Base-by-base conservation (phyloP, 1,284 basidiomycete genomes). In the Ustilago crameri region DNA sequence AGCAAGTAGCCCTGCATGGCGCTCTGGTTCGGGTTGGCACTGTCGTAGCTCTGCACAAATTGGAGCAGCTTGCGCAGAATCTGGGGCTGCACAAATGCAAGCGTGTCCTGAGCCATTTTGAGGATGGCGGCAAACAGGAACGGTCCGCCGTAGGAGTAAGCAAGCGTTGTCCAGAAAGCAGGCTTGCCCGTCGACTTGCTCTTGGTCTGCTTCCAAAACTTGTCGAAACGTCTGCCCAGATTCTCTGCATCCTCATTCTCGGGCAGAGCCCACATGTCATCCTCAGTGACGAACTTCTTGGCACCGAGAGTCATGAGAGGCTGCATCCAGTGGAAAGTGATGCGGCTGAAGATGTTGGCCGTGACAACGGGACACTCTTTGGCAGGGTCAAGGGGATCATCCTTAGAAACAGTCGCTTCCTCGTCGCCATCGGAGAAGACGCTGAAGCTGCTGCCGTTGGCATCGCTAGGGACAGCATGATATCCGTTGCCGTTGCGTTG, bases 261-360 rank as follows among this genome's bases (percentile, higher is more conserved):
- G 62, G 90, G 89, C 46, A 95, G 88, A 82, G 89, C 90, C 87
- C 91, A 95, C 22, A 95, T 86, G 84, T 96, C 93, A 0, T 89
- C 85, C 0, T 90, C 89, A 80, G 93, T 90, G 4, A 95, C 86
- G 1, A 93, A 90, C 9, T 93, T 87, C 10, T 89, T 87, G 79
- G 91, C 92, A 9, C 90, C 90, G 9, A 82, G 70, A 2, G 80
- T 85, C 82, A 93, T 87, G 47, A 93, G 85, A 1, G 89, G 88
- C 3, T 88, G 89, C 51, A 95, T 87, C 93, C 93, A 95, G 55
- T 85, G 85, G 78, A 88, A 90, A 47, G 87, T 87, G 41, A 89
- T 69, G 10, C 86, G 78, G 46, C 85, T 87, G 73, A 88, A 86
- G 81, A 86, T 86, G 61, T 84, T 86, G 1, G 89, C 88, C 0